Conservation (phyloP, 1,284 basidiomycete genomes). For the Ustilago loliicola region DNA sequence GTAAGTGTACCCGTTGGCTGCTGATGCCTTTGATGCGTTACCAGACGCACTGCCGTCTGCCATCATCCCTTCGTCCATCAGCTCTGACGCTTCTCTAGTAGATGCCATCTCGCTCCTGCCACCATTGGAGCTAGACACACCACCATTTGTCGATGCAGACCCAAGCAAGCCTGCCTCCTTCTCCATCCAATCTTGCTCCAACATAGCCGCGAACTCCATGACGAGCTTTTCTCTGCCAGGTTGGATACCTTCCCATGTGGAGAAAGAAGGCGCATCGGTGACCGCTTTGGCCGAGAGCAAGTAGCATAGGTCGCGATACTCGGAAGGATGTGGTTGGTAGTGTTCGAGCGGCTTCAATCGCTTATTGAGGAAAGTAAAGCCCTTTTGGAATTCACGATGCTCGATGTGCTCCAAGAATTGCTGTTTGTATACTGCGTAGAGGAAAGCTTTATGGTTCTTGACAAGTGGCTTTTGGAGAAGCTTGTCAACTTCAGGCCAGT, state of each 20-base stretch:
- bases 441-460: slow-evolving; percentile 73
- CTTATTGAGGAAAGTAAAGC: slow-evolving; percentile 74
- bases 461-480: slow-evolving; percentile 71
- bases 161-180: slow-evolving; percentile 46
- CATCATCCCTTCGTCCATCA: slow-evolving; percentile 42
- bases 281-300: slow-evolving; percentile 71
- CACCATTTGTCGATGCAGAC: slow-evolving; percentile 14
- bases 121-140: neutral
- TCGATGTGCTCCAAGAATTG: slow-evolving; percentile 73
- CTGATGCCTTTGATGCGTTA: slow-evolving; percentile 12
- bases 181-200: slow-evolving; percentile 65
- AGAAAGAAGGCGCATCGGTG: slow-evolving; percentile 73
- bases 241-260: slow-evolving; percentile 73
- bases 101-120: slow-evolving; percentile 8
- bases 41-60: slow-evolving; percentile 17
- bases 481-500: slow-evolving; percentile 72
- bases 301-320: slow-evolving; percentile 73
- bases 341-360: slow-evolving; percentile 73
- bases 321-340: slow-evolving; percentile 73
- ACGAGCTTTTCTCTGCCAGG: slow-evolving; percentile 71
- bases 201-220: slow-evolving; percentile 64
- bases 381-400: slow-evolving; percentile 72
- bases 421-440: slow-evolving; percentile 71
- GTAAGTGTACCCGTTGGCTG: slow-evolving; percentile 49
- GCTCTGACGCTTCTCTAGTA: slow-evolving; percentile 20